Conservation (phyloP, 2,329 filamentous ascomycete species). For the Zymoseptoria crescenta region DNA sequence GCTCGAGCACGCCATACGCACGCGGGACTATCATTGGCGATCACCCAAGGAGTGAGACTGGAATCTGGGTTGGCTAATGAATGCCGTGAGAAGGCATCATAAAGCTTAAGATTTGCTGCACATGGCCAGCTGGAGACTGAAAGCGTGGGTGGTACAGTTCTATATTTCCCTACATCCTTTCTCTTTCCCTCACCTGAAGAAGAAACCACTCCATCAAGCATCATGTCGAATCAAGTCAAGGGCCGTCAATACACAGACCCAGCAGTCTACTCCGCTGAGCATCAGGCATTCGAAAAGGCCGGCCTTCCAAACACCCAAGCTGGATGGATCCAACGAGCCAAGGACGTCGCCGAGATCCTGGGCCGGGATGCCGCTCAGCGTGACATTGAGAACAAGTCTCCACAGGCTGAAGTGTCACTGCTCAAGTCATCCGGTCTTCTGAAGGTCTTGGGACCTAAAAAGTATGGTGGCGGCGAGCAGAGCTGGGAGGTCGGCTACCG, state of each 20-base stretch:
- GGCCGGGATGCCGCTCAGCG: constrained; percentile 41
- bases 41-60: background rate
- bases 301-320: constrained; percentile 34
- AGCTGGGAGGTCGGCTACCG: constrained; percentile 51
- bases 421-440: constrained; percentile 46
- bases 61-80: background rate
- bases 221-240: constrained; percentile 7
- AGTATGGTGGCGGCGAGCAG: constrained; percentile 48
- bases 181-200: background rate
- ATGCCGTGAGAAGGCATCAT: background rate
- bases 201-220: background rate
- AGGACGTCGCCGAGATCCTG: constrained; percentile 44
- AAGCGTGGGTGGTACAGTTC: background rate
- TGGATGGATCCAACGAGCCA: constrained; percentile 43
- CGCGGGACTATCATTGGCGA: background rate
- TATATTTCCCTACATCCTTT: background rate
- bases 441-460: constrained; percentile 43
- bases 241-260: constrained; percentile 21
- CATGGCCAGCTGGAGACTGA: background rate
- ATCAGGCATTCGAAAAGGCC: constrained; percentile 17
- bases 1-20: background rate
- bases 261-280: constrained; percentile 18
- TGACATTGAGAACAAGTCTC: constrained; percentile 47
- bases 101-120: background rate
- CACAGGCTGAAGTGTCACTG: constrained; percentile 43